A percentile compares a stretch with the other conserved stretches of the same genome.
Conservation (phyloP, 2,329 filamentous ascomycete genomes). For the Fusarium luffae region DNA sequence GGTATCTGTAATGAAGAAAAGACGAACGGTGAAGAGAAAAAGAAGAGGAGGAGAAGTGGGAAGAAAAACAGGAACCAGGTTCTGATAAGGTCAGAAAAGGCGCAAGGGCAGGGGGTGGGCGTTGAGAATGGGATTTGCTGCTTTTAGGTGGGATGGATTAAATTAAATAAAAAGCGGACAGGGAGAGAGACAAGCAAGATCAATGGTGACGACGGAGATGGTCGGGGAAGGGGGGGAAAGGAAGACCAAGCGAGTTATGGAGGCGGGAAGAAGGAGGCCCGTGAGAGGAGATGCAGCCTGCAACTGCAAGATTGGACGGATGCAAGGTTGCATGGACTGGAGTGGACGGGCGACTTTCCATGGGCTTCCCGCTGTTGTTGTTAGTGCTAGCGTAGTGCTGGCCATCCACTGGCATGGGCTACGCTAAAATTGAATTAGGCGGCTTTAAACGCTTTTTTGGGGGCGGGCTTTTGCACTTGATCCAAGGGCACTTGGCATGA, state of each 20-base stretch:
- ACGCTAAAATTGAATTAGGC: constrained; percentile 5
- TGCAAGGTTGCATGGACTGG: constrained; percentile 7
- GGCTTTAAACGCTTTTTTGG: constrained; percentile 26
- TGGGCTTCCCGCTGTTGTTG: constrained; percentile 1
- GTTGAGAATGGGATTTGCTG: background rate
- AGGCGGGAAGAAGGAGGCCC: constrained; percentile 27
- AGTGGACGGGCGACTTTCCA: background rate
- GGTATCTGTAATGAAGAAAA: constrained; percentile 27
- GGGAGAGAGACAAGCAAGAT: background rate
- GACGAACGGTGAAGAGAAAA: constrained; percentile 29
- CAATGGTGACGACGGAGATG: constrained; percentile 1
- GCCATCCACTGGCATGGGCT: background rate
- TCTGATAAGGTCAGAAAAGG: constrained; percentile 31
- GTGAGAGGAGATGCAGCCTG: constrained; percentile 4
- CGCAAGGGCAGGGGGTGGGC: constrained; percentile 7
- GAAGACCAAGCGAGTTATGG: constrained; percentile 15
- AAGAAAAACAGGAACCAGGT: constrained; percentile 35
- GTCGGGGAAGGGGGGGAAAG: constrained; percentile 5
- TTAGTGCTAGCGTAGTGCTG: background rate
- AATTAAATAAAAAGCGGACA: constrained; percentile 38
- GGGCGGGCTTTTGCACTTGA: background rate
- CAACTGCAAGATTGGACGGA: background rate
- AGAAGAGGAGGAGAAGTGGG: constrained; percentile 13
- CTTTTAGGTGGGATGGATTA: constrained; percentile 28
- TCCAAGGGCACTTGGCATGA: background rate